phyloP scores from a whole-genome alignment of 306 rosid genomes.

The Sicyos edulis region DNA sequence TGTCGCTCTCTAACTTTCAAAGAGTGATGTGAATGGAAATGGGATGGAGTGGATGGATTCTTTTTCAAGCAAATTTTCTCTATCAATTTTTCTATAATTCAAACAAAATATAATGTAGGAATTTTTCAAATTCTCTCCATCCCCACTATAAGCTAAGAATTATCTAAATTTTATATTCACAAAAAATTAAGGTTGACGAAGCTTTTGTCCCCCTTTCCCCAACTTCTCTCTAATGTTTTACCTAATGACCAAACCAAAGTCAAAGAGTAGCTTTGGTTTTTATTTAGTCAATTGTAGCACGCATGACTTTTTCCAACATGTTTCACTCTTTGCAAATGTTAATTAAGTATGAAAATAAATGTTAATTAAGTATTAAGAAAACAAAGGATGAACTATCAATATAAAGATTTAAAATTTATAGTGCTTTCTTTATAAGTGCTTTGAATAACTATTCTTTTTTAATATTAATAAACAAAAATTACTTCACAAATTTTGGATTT shows the following conservation, averaged over 20 bases:
- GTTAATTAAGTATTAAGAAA: no score
- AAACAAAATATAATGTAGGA: slow-evolving; percentile 3
- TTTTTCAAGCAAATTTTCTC: background rate
- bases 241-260: background rate
- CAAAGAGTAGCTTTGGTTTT: background rate
- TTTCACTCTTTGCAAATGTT: no score
- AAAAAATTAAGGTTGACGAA: background rate
- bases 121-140: no score
- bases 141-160: no score
- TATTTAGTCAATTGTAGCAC: background rate
- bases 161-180: no score
- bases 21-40: background rate
- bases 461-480: no score
- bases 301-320: background rate
- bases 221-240: background rate
- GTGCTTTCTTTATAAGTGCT: background rate
- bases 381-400: no score
- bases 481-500: no score
- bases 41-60: background rate
- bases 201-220: background rate
- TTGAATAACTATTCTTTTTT: no score
- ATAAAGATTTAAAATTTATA: no score
- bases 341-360: no score
- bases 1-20: background rate
- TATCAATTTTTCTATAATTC: background rate